Base-by-base conservation (phyloP, 352 stramenopile genomes). In the Phytophthora brassicae region DNA sequence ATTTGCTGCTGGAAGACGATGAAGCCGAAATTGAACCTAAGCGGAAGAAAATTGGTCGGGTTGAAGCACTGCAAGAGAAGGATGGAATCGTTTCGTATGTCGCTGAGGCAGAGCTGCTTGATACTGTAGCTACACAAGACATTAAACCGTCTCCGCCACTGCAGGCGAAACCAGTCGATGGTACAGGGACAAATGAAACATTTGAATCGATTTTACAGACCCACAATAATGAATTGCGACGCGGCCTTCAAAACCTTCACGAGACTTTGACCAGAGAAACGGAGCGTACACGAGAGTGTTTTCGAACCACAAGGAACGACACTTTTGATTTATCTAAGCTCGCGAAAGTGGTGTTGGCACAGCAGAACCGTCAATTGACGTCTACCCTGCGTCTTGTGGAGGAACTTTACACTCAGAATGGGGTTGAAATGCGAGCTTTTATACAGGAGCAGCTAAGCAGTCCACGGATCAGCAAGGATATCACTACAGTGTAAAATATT, bases 1-100 rank as follows among this genome's bases (percentile, higher is more conserved):
- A 24, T 16, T 12, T 72, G 5, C 22, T 72, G 1, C 41, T 68
- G 2, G 58, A 68, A 42, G 58, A 72, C 2, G 59, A 72, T 12
- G 48, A 45, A 6, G 20, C 20, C 43, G 62, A 62, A 5, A 35
- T 13, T 16, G 35, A 26, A 12, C 39, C n/a, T 12, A 17, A 12
- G 42, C 39, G 13, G 16, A 17, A 28, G 24, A 39, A 49, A 1
- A 19, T 3, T 31, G 43, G 29, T 16, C 33, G 13, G 16, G 12
- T 49, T 29, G 28, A 19, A 23, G n/a, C n/a, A n/a, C n/a, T n/a
- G n/a, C n/a, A n/a, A n/a, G n/a, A n/a, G n/a, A n/a, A n/a, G n/a
- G n/a, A n/a, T n/a, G n/a, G n/a, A n/a, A n/a, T n/a, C n/a, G n/a
- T n/a, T n/a, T n/a, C n/a, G n/a, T n/a, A n/a, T n/a, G n/a, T n/a